A percentile compares a stretch with the other conserved stretches of the same genome.
phyloP scores from a whole-genome alignment of 768 basidiomycete species.

The Pholiota molesta region DNA sequence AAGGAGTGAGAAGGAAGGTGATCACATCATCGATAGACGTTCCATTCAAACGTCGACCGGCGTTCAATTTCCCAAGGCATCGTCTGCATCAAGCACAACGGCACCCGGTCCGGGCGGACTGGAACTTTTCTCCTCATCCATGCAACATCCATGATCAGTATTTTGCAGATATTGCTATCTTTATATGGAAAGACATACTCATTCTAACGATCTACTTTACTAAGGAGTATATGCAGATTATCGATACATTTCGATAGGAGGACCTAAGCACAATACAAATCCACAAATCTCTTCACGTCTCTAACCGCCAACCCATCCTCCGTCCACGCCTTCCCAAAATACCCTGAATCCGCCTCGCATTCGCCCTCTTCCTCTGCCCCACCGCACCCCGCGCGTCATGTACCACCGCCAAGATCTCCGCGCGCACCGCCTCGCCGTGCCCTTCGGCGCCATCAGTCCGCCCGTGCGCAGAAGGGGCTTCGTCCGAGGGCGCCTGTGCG shows the following conservation, averaged over 20 bases:
- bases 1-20: neutral
- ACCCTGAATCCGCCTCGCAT: neutral
- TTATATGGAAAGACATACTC: too few relatives aligned
- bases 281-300: neutral
- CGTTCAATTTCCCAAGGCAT: too few relatives aligned
- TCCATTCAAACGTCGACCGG: neutral
- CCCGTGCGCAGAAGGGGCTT: constrained; percentile 7
- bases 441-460: neutral
- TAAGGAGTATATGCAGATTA: neutral
- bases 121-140: too few relatives aligned
- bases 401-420: constrained; percentile 6
- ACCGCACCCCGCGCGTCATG: neutral
- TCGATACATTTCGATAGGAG: neutral
- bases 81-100: too few relatives aligned
- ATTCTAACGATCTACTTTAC: too few relatives aligned
- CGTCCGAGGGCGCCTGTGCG: constrained; percentile 8
- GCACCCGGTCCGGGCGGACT: too few relatives aligned
- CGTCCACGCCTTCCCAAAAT: neutral
- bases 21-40: neutral
- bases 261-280: neutral
- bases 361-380: neutral
- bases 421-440: constrained; percentile 7
- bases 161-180: too few relatives aligned
- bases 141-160: too few relatives aligned
- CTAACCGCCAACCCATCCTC: neutral